Evolutionary conservation across 805 yeast genomes (phyloP), one percentile per base, ranked within the genome.

Genomic region (Kodamaea kakaduensis): DNA sequence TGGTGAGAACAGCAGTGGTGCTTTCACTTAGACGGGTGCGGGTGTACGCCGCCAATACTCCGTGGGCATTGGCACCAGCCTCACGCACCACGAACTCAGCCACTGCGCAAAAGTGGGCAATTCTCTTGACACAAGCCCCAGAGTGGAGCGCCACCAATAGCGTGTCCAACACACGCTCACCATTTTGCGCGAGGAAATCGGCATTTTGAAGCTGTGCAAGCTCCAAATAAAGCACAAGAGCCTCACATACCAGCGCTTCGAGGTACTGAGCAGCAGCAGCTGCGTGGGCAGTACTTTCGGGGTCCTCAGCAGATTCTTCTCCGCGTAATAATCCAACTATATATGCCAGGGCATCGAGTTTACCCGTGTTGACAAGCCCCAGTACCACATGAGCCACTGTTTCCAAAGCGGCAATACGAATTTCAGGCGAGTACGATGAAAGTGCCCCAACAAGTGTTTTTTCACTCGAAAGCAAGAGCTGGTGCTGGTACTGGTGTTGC

Each of bases 281-380:
- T 2, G 48, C 9, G 9, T 47, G 32, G 16, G 58, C 51, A 10
- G 50, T 43, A 6, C 52, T 39, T 25, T 56, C 63, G 18, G 59
- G 49, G 37, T 61, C 67, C 31, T 52, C 59, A 31, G 43, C 39
- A 34, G 60, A 63, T 22, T 41, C 24, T 9, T 43, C 43, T 0
- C 70, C 69, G 27, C 65, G 44, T 37, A 59, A 66, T n/a, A 44
- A 45, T 3, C 43, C 38, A 6, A 64, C 40, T 25, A 67, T 45
- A 43, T 66, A 65, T 16, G 64, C 68, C 8, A 56, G 37, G 0
- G 64, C 52, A 36, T 46, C 50, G 42, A 63, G 60, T 27, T 59
- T 62, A 0, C 67, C 69, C 0, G 70, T 62, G 1, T 60, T 61
- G 6, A 67, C 59, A 31, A 65, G 62, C 33, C 57, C 64, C 19